Base-by-base conservation (phyloP, 176 grass and related monocot genomes). In the Typha latifolia region DNA sequence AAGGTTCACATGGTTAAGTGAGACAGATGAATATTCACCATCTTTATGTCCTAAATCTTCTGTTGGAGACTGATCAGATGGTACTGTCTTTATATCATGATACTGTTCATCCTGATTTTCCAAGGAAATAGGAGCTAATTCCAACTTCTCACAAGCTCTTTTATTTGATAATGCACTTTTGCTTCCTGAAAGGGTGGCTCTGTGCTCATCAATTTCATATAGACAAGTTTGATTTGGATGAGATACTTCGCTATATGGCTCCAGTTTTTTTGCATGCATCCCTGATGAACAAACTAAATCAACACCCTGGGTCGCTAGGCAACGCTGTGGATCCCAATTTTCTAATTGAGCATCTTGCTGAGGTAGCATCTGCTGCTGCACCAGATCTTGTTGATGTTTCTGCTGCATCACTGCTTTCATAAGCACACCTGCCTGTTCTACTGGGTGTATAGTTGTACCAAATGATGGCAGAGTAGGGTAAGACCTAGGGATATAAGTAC, bases 81-180 rank as follows among this genome's bases (percentile, higher is more conserved):
- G 52, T 73, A 14, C 29, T 72, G 12, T 64, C 15, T 79, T 74
- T 3, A 67, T 66, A 61, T 26, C 68, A 77, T 76, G 71, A 32
- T 50, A 61, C 31, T 84, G 72, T 10, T 71, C 24, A 23, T 79
- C 75, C 37, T 74, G 80, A 68, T 66, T 67, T 63, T 61, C 62
- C 24, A 75, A 77, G 51, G 78, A 74, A 0, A 73, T 61, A 23
- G 81, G 79, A 77, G 73, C 78, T 74, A 84, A 65, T 16, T 81
- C 81, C 62, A 79, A 80, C 26, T 78, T 80, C 37, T 86, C 70
- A 78, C 74, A 79, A 79, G 75, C 63, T 32, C 67, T 72, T 75
- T 73, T 82, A 47, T 80, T 63, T 16, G 74, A 81, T 8, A 63
- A 66, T 24, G 80, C 48, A 69, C 71, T 81, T 76, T 91, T 80